Evolutionary conservation across 2,329 filamentous ascomycete species (phyloP).

Genomic region (Parastagonospora nodorum): DNA sequence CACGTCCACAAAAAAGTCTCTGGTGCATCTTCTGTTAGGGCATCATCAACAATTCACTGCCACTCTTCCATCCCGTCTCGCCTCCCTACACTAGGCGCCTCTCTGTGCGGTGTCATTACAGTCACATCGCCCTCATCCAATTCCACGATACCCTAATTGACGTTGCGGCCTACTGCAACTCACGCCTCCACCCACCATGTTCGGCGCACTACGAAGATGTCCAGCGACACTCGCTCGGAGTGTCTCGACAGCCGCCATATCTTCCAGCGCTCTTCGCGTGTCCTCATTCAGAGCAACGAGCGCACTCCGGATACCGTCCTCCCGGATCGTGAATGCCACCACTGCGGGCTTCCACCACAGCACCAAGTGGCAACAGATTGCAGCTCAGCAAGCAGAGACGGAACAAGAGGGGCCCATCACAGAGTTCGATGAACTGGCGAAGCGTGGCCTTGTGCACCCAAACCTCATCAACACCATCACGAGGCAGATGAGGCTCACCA

Average conservation of each 20-base stretch:
- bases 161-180: constrained; percentile 3
- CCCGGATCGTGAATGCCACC: constrained; percentile 24
- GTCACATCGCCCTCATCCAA: background rate
- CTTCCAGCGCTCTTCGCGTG: constrained; percentile 30
- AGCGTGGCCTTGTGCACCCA: constrained; percentile 61
- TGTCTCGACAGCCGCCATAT: constrained; percentile 29
- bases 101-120: background rate
- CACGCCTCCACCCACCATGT: constrained; percentile 47
- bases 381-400: constrained; percentile 24
- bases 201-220: constrained; percentile 48
- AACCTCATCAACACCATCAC: constrained; percentile 72
- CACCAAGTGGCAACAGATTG: constrained; percentile 44
- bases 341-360: constrained; percentile 48
- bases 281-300: constrained; percentile 25
- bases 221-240: constrained; percentile 44
- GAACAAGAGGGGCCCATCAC: constrained; percentile 43
- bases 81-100: constrained; percentile 11
- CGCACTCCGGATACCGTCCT: constrained; percentile 22
- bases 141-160: background rate
- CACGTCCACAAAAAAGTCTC: constrained; percentile 36
- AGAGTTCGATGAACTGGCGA: constrained; percentile 51
- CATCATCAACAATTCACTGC: constrained; percentile 9
- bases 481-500: constrained; percentile 72
- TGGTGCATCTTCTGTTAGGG: constrained; percentile 19
- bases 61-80: constrained; percentile 18